Base-by-base conservation (phyloP, 1,284 basidiomycete species). In the Omphalotus olearius region DNA sequence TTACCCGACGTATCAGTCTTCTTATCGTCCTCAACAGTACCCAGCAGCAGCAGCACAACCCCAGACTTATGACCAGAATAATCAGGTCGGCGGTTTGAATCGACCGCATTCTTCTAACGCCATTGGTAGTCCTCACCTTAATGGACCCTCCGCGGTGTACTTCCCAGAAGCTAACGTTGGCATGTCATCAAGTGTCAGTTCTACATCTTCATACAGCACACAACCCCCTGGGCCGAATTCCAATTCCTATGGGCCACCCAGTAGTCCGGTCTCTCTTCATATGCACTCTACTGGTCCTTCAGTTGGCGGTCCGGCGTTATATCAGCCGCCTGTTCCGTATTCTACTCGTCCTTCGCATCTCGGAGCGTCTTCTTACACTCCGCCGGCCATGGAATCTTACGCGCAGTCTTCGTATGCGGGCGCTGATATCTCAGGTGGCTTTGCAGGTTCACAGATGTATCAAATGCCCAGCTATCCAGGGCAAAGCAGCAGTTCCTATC, bases 21-120 rank as follows among this genome's bases (percentile, higher is more conserved):
- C 59, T 37, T 59, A 61, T 28, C 59, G 62, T 25, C 58, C 61
- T 20, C 55, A 33, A 7, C 30, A 33, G 2, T 4, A 33, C 30
- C 30, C 30, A 10, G 30, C 30, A 10, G 30, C 30, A 33, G 7
- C 30, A 4, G 4, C 7, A 2, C 30, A 33, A 13, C 4, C 7
- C 4, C 30, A 33, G 7, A 33, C 30, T 9, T 33, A 33, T 33
- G 13, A 13, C 49, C 48, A 23, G 37, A 47, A 25, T 47, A 47
- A 25, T 47, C 38, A 7, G n/a, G 38, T 17, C 7, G 38, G 20
- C 10, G 16, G 1, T 40, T 50, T 38, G 37, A 35, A 44, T 30
- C 13, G 28, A 14, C 37, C 40, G 18, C 38, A 38, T 35, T 48
- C 47, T 16, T 25, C 23, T 33, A 33, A 30, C 16, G 17, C 14